These are phyloP conservation scores for Paramarasmius palmivorus DNA, from an alignment of 1,284 basidiomycete species.

Conservation along the genomic window DNA sequence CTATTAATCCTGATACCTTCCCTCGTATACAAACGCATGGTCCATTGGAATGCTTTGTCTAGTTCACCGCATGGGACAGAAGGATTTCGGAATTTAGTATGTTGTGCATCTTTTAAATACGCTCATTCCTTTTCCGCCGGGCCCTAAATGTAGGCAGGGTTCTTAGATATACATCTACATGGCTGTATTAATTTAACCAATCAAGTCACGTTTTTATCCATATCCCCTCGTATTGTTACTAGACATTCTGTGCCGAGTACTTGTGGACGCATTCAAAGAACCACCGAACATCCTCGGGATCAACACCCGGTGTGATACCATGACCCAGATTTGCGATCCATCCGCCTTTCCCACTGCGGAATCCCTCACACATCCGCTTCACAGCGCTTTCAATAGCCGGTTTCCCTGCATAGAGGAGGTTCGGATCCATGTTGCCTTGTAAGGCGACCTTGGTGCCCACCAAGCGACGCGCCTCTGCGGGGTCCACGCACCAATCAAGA, in stretches of 20 bases:
- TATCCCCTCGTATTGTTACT: neutral
- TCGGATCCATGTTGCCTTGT: constrained; percentile 96
- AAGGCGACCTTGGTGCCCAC: constrained; percentile 72
- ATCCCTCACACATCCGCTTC: constrained; percentile 79
- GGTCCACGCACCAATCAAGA: constrained; percentile 87
- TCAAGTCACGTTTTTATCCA: too few relatives aligned
- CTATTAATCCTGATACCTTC: neutral
- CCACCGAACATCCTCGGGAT: constrained; percentile 87
- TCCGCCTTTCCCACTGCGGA: constrained; percentile 62
- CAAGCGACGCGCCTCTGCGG: constrained; percentile 62
- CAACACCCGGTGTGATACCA: constrained; percentile 95
- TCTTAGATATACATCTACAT: neutral
- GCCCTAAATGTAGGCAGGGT: too few relatives aligned
- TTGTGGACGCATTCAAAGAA: constrained; percentile 92
- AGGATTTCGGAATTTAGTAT: too few relatives aligned
- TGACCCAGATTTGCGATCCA: constrained; percentile 99
- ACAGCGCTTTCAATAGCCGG: constrained; percentile 90
- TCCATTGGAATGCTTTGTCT: too few relatives aligned
- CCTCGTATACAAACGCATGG: neutral
- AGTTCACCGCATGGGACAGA: too few relatives aligned
- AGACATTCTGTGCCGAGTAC: constrained; percentile 51
- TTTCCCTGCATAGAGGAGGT: constrained; percentile 82
- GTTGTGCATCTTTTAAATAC: too few relatives aligned
- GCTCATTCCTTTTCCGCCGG: too few relatives aligned
- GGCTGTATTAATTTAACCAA: constrained; percentile 2